Base-by-base conservation (phyloP, 345 rosid species). In the Brassica rapa region DNA sequence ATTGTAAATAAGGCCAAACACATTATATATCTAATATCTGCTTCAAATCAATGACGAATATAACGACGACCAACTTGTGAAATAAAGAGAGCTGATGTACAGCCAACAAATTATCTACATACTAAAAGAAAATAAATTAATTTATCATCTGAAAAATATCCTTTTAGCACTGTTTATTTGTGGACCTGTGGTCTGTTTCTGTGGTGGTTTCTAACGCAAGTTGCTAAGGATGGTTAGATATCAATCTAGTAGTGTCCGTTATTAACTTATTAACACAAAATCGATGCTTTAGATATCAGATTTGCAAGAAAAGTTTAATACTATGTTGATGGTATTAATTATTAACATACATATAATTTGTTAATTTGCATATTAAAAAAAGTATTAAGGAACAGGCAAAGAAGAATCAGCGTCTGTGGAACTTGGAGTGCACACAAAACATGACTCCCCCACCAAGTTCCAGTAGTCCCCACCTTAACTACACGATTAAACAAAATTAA, bases 351-450 rank as follows among this genome's bases (percentile, higher is more conserved):
- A 70, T 60, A 5, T 1, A 12, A 61, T 46, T 76, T 35, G 53
- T 32, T 68, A 11, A 35, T 63, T 12, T 70, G 69, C 33, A 62
- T 61, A 27, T 35, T 32, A 2, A 59, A 37, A 37, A 24, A 12
- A 25, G 4, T 4, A 41, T 21, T 1, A 37, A 6, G 33, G 10
- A 43, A 21, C 1, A 67, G 32, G 53, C 5, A 46, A 63, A 64
- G 60, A 71, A 55, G 33, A 65, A 57, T 71, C 64, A 71, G 16
- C 51, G 33, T 64, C 11, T 39, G 56, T 59, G 63, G 70, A 61
- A 73, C 69, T 79, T 79, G 78, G 77, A 79, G 82, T 79, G 25
- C 56, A 79, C 73, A 73, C 78, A 73, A 67, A 73, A 67, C 74
- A 79, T 73, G 57, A 79, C 3, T 60, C 25, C 46, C 77, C 74